Base-by-base conservation (phyloP, 164 flowering plant genomes). In the Nymphaea colorata region DNA sequence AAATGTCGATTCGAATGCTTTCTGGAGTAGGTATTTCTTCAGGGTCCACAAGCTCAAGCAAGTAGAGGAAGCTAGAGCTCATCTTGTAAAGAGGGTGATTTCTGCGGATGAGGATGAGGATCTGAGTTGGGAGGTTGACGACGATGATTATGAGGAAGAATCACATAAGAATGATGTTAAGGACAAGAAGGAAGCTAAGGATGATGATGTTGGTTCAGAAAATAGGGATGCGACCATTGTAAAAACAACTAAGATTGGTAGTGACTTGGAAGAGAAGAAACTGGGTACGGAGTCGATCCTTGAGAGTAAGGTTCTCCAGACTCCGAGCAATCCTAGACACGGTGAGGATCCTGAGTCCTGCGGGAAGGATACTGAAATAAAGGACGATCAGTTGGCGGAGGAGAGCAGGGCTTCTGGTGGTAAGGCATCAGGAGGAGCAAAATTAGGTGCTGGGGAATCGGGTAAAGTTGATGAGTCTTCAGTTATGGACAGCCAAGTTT, bases 121-220 rank as follows among this genome's bases (percentile, higher is more conserved):
- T 18, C 80, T 90, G 79, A 85, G 88, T 69, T 90, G 96, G 96
- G 96, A 90, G 72, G 82, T 87, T 62, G 93, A 90, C 36, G 96
- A 90, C 15, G 91, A 79, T 2, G 84, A 80, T 15, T 11, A 8
- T 36, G 36, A 11, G 41, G 64, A 17, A 17, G 85, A 74, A 11
- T 42, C 65, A 71, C 16, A 68, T 55, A 64, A 66, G 59, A 61
- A 16, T 61, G 63, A 61, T 7, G 25, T 25, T 16, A 61, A 61
- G 8, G 63, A 61, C 15, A 25, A 6, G 6, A 61, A 61, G 63
- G 63, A 5, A 16, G 63, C n/a, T 7, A 15, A 25, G n/a, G 15
- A 5, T 7, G 63, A 61, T 61, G 63, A 61, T 16, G 17, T 25
- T 5, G 63, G 5, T 5, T 16, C n/a, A 8, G 7, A 61, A 61